A percentile compares a stretch with the other conserved stretches of the same genome.
phyloP scores from a whole-genome alignment of 805 yeast genomes.

The Monosporozyma solicola region DNA sequence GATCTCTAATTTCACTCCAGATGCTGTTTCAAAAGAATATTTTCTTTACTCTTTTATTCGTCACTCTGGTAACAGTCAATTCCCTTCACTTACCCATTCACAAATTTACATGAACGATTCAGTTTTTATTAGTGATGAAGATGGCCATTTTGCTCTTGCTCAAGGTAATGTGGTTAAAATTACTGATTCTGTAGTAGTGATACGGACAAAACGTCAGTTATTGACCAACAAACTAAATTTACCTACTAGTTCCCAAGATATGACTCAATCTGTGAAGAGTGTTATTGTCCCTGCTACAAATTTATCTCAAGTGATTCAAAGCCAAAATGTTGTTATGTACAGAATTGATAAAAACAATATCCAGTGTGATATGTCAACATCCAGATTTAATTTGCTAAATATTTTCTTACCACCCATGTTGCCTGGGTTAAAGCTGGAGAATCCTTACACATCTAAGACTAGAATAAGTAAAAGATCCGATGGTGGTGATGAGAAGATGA shows the following conservation, averaged over 20 bases:
- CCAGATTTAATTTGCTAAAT: conserved; percentile 67
- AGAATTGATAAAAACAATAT: conserved; percentile 77
- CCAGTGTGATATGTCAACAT: conserved; percentile 63
- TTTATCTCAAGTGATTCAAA: conserved; percentile 22
- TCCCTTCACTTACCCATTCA: conserved; percentile 25
- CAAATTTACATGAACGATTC: conserved; percentile 53
- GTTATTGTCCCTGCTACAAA: conserved; percentile 7
- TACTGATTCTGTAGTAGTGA: conserved; percentile 34
- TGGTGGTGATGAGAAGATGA: conserved; percentile 30
- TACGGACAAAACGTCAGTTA: conserved; percentile 49
- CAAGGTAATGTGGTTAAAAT: conserved; percentile 47
- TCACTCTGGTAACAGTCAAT: conserved; percentile 10
- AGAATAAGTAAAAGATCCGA: conserved; percentile 19
- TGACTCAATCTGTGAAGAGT: conserved; percentile 8
- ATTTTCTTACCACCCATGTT: conserved; percentile 40
- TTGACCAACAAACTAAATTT: conserved; percentile 23
- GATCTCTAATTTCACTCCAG: conserved; percentile 27
- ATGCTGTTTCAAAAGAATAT: conserved; percentile 13
- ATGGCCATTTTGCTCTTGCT: conserved; percentile 67
- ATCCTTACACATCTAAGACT: conserved; percentile 9
- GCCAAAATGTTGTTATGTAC: conserved; percentile 33
- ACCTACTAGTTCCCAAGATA: conserved; percentile 6
- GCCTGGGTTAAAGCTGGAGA: conserved; percentile 26
- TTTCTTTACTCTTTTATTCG: conserved; percentile 46
- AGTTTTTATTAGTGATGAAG: conserved; percentile 68